phyloP scores from a whole-genome alignment of 2,329 filamentous ascomycete species.

The Aureobasidium zeae region DNA sequence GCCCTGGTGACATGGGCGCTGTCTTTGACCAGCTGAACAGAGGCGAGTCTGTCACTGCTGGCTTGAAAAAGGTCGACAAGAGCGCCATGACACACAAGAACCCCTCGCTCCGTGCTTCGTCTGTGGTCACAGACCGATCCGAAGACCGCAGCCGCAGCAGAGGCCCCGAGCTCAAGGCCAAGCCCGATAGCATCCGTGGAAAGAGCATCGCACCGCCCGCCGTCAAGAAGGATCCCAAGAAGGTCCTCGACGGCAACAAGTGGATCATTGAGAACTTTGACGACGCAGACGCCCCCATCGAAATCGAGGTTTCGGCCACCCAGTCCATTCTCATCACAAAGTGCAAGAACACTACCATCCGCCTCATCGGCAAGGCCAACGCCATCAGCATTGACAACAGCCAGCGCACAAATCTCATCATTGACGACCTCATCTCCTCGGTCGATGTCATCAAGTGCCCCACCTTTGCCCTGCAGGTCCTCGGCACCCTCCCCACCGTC shows the following conservation, averaged over 20 bases:
- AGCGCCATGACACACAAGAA: slow-evolving; percentile 99
- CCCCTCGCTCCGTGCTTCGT: slow-evolving; percentile 66
- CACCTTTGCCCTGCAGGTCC: slow-evolving; percentile 78
- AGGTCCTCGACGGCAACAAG: slow-evolving; percentile 59
- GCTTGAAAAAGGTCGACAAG: slow-evolving; percentile 85
- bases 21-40: slow-evolving; percentile 90
- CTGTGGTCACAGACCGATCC: slow-evolving; percentile 55
- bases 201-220: slow-evolving; percentile 27
- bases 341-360: slow-evolving; percentile 83
- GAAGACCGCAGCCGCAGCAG: slow-evolving; percentile 65
- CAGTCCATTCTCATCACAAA: slow-evolving; percentile 89
- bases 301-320: slow-evolving; percentile 70
- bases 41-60: slow-evolving; percentile 77
- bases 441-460: slow-evolving; percentile 92
- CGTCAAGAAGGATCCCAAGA: slow-evolving; percentile 29
- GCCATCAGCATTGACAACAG: slow-evolving; percentile 95
- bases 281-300: slow-evolving; percentile 59
- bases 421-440: slow-evolving; percentile 82
- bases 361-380: slow-evolving; percentile 88
- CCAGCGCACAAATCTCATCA: slow-evolving; percentile 68
- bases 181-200: slow-evolving; percentile 41
- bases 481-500: slow-evolving; percentile 77
- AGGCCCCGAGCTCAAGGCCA: slow-evolving; percentile 62
- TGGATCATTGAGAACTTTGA: slow-evolving; percentile 97
- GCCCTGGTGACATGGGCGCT: slow-evolving; percentile 59